phyloP scores from a whole-genome alignment of 108 stramenopile species.

The Skeletonema tropicum region DNA sequence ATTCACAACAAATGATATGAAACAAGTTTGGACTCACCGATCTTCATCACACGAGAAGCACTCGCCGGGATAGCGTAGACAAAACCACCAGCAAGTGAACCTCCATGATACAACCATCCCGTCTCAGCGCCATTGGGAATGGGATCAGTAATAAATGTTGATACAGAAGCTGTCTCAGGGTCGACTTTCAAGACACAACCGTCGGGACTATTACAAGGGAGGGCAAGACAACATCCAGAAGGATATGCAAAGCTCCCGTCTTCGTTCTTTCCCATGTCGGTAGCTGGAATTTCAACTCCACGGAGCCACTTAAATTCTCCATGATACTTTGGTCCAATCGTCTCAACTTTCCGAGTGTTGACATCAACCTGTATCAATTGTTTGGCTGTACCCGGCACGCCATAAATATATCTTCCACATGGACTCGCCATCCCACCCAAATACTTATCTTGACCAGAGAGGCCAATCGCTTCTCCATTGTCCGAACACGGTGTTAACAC shows the following conservation, averaged over 20 bases:
- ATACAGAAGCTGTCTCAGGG: conserved; percentile 52
- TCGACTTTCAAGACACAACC: conserved; percentile 65
- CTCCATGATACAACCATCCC: conserved; percentile 74
- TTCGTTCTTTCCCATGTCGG: conserved; percentile 26
- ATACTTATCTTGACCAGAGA: conserved; percentile 67
- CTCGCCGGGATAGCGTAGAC: conserved; percentile 75
- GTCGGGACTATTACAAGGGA: conserved; percentile 59
- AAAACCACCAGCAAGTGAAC: conserved; percentile 57
- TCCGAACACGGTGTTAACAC: conserved; percentile 8
- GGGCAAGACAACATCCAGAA: conserved; percentile 59
- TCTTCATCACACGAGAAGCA: conserved; percentile 60
- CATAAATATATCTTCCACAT: conserved; percentile 72
- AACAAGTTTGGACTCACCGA: neutral
- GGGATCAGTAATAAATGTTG: conserved; percentile 53
- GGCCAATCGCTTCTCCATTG: conserved; percentile 8
- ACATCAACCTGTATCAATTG: conserved; percentile 56
- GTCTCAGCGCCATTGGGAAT: conserved; percentile 33
- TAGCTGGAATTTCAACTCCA: conserved; percentile 62
- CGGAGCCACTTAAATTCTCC: conserved; percentile 77
- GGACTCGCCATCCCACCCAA: conserved; percentile 75
- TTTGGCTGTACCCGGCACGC: conserved; percentile 70
- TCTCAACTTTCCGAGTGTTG: conserved; percentile 47
- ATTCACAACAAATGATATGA: no score
- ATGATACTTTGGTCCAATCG: conserved; percentile 52
- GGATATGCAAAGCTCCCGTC: conserved; percentile 43